Evolutionary conservation across 176 grass and related monocot species (phyloP).

Genomic region (Thalia dealbata): DNA sequence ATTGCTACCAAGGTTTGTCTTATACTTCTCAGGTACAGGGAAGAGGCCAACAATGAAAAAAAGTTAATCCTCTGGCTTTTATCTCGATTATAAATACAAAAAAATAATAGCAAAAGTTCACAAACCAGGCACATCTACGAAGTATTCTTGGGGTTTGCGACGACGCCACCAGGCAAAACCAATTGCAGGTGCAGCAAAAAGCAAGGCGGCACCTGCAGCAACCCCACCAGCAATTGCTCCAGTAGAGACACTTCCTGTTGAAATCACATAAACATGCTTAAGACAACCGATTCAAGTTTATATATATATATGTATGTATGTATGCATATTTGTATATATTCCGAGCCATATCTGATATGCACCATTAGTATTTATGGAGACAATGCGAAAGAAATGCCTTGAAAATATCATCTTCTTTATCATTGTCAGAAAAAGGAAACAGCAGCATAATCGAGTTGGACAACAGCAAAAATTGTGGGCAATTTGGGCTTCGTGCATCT

Average conservation of each 20-base stretch:
- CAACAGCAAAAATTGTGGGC: no score
- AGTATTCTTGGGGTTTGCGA: conserved; percentile 7
- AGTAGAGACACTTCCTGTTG: neutral
- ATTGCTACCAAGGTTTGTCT: no score
- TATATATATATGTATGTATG: neutral
- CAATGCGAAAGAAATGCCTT: neutral
- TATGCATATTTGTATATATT: no score
- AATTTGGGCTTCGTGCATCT: no score
- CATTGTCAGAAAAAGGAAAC: no score
- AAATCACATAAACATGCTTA: neutral
- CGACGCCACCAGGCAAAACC: conserved; percentile 7
- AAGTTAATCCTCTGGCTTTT: no score
- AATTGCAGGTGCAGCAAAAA: conserved; percentile 9
- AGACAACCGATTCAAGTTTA: neutral
- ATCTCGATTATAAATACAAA: neutral
- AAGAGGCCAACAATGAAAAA: no score
- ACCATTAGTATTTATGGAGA: neutral
- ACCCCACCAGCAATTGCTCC: conserved; percentile 4
- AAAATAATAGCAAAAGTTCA: neutral
- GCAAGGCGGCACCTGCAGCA: conserved; percentile 8
- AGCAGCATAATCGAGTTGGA: no score
- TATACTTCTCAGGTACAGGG: no score
- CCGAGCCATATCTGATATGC: neutral
- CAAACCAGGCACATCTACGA: conserved; percentile 8
- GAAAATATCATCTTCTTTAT: neutral